Evolutionary conservation across 2,329 filamentous ascomycete genomes (phyloP).

Genomic region (Trichoderma semiorbis): DNA sequence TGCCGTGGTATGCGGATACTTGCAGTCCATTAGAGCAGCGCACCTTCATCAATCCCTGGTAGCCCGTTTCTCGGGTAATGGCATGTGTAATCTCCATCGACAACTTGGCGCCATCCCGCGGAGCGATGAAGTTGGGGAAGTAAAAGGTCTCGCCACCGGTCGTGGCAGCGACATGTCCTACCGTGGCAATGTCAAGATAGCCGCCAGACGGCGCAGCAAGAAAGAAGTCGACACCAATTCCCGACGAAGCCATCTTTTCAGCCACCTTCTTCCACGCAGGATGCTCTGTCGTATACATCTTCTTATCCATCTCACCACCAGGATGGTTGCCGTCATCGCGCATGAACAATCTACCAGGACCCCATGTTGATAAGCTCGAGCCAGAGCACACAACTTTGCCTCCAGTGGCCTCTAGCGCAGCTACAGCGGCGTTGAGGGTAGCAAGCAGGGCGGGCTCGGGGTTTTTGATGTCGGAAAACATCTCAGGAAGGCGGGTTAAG

Average conservation of each 20-base stretch:
- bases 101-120: slow-evolving; percentile 79
- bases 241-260: slow-evolving; percentile 80
- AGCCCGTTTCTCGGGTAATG: slow-evolving; percentile 86
- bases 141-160: slow-evolving; percentile 97
- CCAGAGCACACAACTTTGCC: slow-evolving; percentile 90
- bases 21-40: slow-evolving; percentile 95
- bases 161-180: slow-evolving; percentile 79
- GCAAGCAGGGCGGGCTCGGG: slow-evolving; percentile 86
- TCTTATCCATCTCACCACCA: slow-evolving; percentile 85
- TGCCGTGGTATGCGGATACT: slow-evolving; percentile 89
- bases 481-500: slow-evolving; percentile 74
- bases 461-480: slow-evolving; percentile 86
- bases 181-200: slow-evolving; percentile 89
- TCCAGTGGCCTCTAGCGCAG: slow-evolving; percentile 80
- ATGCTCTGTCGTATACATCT: slow-evolving; percentile 86
- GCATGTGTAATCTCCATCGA: slow-evolving; percentile 82
- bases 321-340: slow-evolving; percentile 85
- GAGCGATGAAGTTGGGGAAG: slow-evolving; percentile 92
- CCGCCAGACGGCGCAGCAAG: slow-evolving; percentile 84
- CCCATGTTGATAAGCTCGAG: slow-evolving; percentile 85
- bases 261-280: slow-evolving; percentile 82
- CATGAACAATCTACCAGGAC: slow-evolving; percentile 78
- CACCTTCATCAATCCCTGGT: slow-evolving; percentile 96
- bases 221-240: slow-evolving; percentile 92
- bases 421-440: slow-evolving; percentile 75